Percentiles rank a stretch among this genome's conserved stretches.
Evolutionary conservation across 2,329 filamentous ascomycete species (phyloP).

Genomic region (Clonostachys sp.): DNA sequence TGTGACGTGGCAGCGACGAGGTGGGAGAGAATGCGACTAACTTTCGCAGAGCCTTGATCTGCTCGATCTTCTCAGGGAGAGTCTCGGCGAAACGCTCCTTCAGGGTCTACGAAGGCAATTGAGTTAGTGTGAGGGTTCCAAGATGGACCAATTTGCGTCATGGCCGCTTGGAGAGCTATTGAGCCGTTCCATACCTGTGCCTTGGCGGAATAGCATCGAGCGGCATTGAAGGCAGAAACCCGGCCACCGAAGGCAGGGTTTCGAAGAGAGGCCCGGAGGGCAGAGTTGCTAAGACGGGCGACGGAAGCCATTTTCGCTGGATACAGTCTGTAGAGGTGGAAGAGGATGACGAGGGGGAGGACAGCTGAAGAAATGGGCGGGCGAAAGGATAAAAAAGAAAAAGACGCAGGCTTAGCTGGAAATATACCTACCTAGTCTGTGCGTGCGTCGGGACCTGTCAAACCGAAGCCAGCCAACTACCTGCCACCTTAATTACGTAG

Average conservation of each 20-base stretch:
- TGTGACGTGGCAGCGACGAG: constrained; percentile 1
- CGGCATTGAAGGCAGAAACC: constrained; percentile 71
- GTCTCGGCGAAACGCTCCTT: constrained; percentile 98
- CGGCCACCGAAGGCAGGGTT: constrained; percentile 64
- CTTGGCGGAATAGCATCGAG: constrained; percentile 92
- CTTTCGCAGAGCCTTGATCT: constrained; percentile 99
- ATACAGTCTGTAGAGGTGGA: constrained; percentile 7
- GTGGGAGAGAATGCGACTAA: constrained; percentile 38
- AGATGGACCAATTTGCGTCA: background rate
- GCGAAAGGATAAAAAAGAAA: constrained; percentile 5
- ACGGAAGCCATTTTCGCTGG: constrained; percentile 71
- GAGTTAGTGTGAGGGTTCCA: background rate
- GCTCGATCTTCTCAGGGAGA: constrained; percentile 93
- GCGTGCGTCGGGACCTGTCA: no score
- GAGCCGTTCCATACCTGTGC: constrained; percentile 59
- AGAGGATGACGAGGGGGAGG: constrained; percentile 21
- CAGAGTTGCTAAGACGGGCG: constrained; percentile 74
- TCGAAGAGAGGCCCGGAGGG: constrained; percentile 73
- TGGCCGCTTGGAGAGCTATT: background rate
- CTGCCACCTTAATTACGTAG: no score
- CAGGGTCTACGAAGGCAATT: constrained; percentile 61
- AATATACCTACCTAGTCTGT: background rate
- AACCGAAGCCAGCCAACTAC: no score
- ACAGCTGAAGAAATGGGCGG: constrained; percentile 20
- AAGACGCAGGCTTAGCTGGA: constrained; percentile 8